Percentiles rank a stretch among this genome's conserved stretches.
phyloP scores from a whole-genome alignment of 2,329 filamentous ascomycete species.

The Colletotrichum caudatum region DNA sequence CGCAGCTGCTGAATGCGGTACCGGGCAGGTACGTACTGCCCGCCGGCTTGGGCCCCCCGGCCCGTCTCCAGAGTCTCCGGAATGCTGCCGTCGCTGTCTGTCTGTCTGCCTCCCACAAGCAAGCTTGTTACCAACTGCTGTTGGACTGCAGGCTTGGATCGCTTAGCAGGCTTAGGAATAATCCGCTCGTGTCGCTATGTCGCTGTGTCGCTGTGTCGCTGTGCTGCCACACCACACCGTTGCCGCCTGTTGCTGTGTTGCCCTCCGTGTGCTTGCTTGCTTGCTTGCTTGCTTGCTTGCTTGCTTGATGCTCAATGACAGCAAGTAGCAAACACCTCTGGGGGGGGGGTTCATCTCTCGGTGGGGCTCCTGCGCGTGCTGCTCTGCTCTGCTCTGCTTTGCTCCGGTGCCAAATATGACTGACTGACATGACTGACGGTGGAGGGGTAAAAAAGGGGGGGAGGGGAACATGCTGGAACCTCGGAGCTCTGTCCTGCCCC shows the following conservation, averaged over 20 bases:
- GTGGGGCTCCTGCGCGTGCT: too few species aligned
- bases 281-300: too few species aligned
- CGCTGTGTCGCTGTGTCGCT: too few species aligned
- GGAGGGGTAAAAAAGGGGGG: background rate
- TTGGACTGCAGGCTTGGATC: background rate
- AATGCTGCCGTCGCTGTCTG: background rate
- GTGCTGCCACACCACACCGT: background rate
- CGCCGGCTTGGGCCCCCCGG: background rate
- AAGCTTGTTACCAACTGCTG: background rate
- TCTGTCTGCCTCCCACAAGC: too few species aligned
- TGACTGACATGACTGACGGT: background rate
- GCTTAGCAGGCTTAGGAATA: background rate
- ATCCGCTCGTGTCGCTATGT: too few species aligned
- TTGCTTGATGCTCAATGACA: background rate
- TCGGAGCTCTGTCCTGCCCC: constrained; percentile 1
- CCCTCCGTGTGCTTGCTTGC: background rate
- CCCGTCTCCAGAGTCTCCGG: constrained; percentile 8
- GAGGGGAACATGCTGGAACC: constrained; percentile 33
- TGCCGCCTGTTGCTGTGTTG: background rate
- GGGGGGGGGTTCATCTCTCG: too few species aligned
- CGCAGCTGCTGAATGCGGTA: too few species aligned
- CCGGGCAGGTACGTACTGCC: background rate
- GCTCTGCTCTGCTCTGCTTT: background rate
- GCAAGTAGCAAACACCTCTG: background rate
- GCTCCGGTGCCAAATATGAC: background rate